A percentile compares a stretch with the other conserved stretches of the same genome.
phyloP scores from a whole-genome alignment of 768 basidiomycete species.

The Lactifluus subvellereus region DNA sequence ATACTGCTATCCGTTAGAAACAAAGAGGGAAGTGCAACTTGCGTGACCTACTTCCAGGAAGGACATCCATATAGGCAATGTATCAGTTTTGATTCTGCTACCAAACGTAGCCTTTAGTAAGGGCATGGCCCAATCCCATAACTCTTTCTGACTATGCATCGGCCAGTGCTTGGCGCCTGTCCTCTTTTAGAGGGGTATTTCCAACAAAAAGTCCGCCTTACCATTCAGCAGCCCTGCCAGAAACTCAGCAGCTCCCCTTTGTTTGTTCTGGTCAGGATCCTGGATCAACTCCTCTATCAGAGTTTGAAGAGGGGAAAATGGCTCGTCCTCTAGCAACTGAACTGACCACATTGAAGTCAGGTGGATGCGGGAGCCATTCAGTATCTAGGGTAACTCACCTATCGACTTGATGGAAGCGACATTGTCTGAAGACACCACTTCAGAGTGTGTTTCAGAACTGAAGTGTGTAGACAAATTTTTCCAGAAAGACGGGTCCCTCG shows the following conservation, averaged over 20 bases:
- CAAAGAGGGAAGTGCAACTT: background rate
- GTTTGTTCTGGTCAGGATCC: conserved; percentile 79
- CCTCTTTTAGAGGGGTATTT: conserved; percentile 6
- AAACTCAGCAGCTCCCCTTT: conserved; percentile 81
- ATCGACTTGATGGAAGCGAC: conserved; percentile 70
- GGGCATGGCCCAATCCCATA: conserved; percentile 82
- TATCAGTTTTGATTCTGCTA: conserved; percentile 77
- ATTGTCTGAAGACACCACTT: conserved; percentile 58
- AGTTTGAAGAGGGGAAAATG: conserved; percentile 56
- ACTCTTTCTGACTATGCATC: conserved; percentile 49
- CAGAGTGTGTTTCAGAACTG: conserved; percentile 72
- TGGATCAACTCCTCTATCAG: conserved; percentile 56
- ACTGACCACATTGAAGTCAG: conserved; percentile 39
- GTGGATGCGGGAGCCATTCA: background rate
- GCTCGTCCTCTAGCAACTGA: conserved; percentile 72
- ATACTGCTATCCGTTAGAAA: conserved; percentile 42
- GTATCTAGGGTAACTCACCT: conserved; percentile 39
- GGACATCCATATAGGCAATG: conserved; percentile 70
- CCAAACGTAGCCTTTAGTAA: conserved; percentile 58
- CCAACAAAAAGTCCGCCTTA: conserved; percentile 22
- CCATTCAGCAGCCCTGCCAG: conserved; percentile 68
- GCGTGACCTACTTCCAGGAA: conserved; percentile 55
- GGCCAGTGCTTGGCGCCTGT: conserved; percentile 87
- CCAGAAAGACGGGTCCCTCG: conserved; percentile 54
- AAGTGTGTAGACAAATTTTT: conserved; percentile 60